Percentiles rank a stretch among this genome's conserved stretches.
phyloP scores from a whole-genome alignment of 495 filamentous ascomycete genomes.

The Hypoxylon rickii region DNA sequence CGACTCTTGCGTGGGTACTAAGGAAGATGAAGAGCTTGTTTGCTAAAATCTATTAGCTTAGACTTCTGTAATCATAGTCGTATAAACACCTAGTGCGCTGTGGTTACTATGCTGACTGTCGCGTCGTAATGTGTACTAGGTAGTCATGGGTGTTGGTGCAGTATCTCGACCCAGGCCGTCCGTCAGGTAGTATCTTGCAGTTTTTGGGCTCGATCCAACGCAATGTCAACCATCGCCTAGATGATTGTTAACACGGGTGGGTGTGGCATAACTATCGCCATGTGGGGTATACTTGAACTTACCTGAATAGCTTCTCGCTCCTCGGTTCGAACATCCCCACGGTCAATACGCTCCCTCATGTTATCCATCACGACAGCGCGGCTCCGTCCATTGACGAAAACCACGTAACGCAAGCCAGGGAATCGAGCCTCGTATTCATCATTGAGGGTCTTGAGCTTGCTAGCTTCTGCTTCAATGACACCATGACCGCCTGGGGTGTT shows the following conservation, averaged over 20 bases:
- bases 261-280: neutral
- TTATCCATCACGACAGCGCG: slow-evolving; percentile 79
- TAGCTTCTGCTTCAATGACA: slow-evolving; percentile 52
- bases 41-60: too few species aligned
- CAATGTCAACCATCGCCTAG: slow-evolving; percentile 33
- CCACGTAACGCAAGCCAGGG: slow-evolving; percentile 86
- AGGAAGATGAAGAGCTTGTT: too few species aligned
- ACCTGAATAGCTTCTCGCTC: slow-evolving; percentile 79
- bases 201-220: slow-evolving; percentile 26
- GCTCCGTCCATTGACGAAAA: slow-evolving; percentile 86
- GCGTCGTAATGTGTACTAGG: too few species aligned
- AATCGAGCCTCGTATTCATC: slow-evolving; percentile 80
- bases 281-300: slow-evolving; percentile 27
- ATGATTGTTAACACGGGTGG: slow-evolving; percentile 3
- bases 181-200: slow-evolving; percentile 5
- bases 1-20: too few species aligned
- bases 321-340: slow-evolving; percentile 68
- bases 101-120: too few species aligned
- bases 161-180: neutral
- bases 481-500: slow-evolving; percentile 43
- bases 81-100: too few species aligned
- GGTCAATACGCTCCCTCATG: slow-evolving; percentile 76
- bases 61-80: too few species aligned
- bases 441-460: slow-evolving; percentile 69
- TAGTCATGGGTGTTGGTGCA: too few species aligned